These are phyloP conservation scores for Debaryomycetaceae sp. DNA, from an alignment of 1,139 yeast species.

Conservation along the genomic window DNA sequence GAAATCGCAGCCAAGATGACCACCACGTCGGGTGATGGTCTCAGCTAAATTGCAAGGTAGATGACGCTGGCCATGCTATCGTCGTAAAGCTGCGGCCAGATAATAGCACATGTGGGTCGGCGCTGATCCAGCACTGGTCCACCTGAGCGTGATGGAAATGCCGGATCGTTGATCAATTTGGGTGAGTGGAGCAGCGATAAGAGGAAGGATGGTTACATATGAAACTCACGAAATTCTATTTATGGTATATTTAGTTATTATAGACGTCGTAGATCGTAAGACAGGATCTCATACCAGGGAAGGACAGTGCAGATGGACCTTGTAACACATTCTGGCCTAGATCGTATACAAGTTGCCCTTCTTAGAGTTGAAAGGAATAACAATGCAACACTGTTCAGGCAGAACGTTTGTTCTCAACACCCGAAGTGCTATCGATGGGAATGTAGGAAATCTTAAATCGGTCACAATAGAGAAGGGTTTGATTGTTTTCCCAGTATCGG, in stretches of 20 bases:
- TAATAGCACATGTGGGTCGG: too few relatives aligned
- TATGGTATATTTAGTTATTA: not conserved
- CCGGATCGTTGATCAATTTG: too few relatives aligned
- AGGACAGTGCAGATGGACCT: too few relatives aligned
- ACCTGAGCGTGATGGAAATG: too few relatives aligned
- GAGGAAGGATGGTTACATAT: not conserved
- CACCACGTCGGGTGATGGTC: too few relatives aligned
- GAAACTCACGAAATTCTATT: not conserved
- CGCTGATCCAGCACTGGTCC: too few relatives aligned
- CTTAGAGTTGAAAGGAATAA: not conserved
- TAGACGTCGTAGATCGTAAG: not conserved
- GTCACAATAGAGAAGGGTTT: slow-evolving; percentile 29
- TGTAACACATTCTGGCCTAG: too few relatives aligned
- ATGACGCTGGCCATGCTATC: too few relatives aligned
- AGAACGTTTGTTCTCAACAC: not conserved
- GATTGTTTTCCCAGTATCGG: slow-evolving; percentile 35
- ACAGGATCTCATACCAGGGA: not conserved
- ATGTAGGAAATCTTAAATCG: slow-evolving; percentile 16
- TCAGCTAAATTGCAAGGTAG: too few relatives aligned
- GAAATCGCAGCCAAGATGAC: not conserved
- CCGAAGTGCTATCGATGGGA: not conserved
- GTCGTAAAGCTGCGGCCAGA: too few relatives aligned
- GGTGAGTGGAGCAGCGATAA: not conserved
- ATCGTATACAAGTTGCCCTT: not conserved
- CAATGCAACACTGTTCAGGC: not conserved